Base-by-base conservation (phyloP, 2,329 filamentous ascomycete genomes). In the Raffaelea ambrosiae region DNA sequence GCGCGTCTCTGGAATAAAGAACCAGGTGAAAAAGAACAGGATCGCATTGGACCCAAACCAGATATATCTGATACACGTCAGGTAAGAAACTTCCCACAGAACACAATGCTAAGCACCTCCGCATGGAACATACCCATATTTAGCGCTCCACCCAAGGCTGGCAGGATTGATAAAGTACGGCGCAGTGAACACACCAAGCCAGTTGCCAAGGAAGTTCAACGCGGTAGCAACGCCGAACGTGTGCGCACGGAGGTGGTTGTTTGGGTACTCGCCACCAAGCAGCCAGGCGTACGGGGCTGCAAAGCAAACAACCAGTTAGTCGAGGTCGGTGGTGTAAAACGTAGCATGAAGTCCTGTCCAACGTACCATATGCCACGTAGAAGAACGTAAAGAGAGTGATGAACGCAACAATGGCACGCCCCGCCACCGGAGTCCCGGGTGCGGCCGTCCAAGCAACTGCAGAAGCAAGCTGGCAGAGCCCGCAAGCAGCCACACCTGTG, bases 151-250 rank as follows among this genome's bases (percentile, higher is more conserved):
- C 44, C 57, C 58, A 5, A 68, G 59, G 26, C 62, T 61, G 1
- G 63, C 62, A 0, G 66, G 65, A 47, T 68, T 69, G 51, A 69
- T 68, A 51, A 69, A 69, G 47, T 68, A 69, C 0, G 66, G 66
- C 3, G 65, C 66, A 1, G 63, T 66, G 43, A 68, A 63, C 4
- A 63, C 63, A 1, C 62, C 64, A 1, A 66, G 51, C 63, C 65
- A 68, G 50, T 65, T 66, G 5, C 64, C 64, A 9, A 68, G 55
- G 49, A 68, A 69, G 53, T 65, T 66, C 18, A 66, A 39, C 2
- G 64, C 65, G 3, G 65, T 66, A 7, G 60, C 62, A 5, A 67
- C 13, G 5, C 66, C 66, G 44, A 63, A 67, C 3, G 63, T 66
- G 51, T 67, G 62, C 5, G 63, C 61, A 16, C 66, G 65, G 14